phyloP scores from a whole-genome alignment of 1,139 yeast genomes.

The Saccharomycopsis hybrid region DNA sequence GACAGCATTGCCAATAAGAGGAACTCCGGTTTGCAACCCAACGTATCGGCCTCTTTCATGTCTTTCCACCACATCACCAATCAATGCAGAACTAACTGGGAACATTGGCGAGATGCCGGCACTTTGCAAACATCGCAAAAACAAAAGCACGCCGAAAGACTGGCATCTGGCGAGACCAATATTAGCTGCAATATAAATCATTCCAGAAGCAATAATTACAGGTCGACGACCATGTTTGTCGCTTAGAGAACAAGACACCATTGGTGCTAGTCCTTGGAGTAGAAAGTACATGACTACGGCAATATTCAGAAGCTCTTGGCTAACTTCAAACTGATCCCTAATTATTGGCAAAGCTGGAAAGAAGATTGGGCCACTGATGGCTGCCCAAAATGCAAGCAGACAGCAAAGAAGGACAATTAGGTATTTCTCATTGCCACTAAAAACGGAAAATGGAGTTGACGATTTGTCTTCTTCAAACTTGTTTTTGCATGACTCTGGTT shows the following conservation, averaged over 20 bases:
- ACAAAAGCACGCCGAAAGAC: constrained; percentile 46
- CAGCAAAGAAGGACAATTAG: background rate
- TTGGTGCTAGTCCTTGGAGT: constrained; percentile 66
- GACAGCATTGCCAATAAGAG: constrained; percentile 63
- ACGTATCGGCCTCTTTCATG: constrained; percentile 58
- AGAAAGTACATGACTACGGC: constrained; percentile 67
- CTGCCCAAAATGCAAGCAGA: constrained; percentile 38
- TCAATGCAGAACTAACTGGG: constrained; percentile 57
- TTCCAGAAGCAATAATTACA: constrained; percentile 44
- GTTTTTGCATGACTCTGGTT: no score
- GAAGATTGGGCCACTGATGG: constrained; percentile 61
- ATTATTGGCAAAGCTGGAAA: constrained; percentile 62
- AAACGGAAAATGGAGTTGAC: no score
- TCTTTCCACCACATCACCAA: constrained; percentile 59
- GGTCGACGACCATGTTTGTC: constrained; percentile 70
- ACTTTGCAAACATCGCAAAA: constrained; percentile 62
- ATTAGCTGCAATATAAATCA: constrained; percentile 49
- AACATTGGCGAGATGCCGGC: constrained; percentile 65
- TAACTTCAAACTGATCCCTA: constrained; percentile 42
- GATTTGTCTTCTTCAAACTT: no score
- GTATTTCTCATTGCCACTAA: constrained; percentile 2
- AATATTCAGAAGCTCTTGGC: constrained; percentile 50
- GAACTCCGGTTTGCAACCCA: constrained; percentile 57
- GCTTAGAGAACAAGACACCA: constrained; percentile 54
- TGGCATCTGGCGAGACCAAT: constrained; percentile 54